Evolutionary conservation across 768 basidiomycete genomes (phyloP), one percentile per base, ranked within the genome.

Genomic region (Phanerodontia chrysosporium): DNA sequence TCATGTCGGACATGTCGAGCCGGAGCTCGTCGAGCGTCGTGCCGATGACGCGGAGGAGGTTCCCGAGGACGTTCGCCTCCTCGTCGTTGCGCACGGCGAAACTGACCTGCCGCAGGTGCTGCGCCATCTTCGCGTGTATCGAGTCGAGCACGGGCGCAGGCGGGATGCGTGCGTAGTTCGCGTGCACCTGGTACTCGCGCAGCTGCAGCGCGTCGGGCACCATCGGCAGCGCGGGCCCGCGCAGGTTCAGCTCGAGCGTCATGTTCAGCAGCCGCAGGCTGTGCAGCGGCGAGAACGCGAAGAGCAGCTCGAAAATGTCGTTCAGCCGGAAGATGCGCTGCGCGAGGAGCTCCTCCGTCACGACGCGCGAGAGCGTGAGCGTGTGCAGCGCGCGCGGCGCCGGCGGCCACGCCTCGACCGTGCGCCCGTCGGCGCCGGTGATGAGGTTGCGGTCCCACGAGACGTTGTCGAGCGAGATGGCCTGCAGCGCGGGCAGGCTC

Each of bases 1-100:
- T 53, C 52, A 53, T 53, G 3, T 53, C 52, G 2, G 35, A 39
- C 35, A 53, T n/a, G 52, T 53, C 52, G 22, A 53, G 52, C 21
- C 16, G 21, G 21, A 53, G 52, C 35, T 39, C 52, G 12, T 36
- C n/a, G 24, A 53, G 52, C 35, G 36, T 53, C 1, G 1, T 3
- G 10, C 35, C 52, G 12, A 53, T 36, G 25, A 25, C 24, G 22
- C 36, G 52, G 3, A 53, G 39, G 12, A 53, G 32, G 30, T 53
- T 32, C n/a, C 52, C 52, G 22, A 53, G 13, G 6, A 53, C 52
- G 10, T 18, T 18, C 8, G 52, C 4, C 36, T 53, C 52, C n/a
- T 53, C 32, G 52, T 53, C 52, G 22, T 42, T 39, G 36, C 32
- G 30, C 16, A 30, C 32, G 14, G 39, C 36, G 28, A 53, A 36